A percentile compares a stretch with the other conserved stretches of the same genome.
Conservation (phyloP, 139 green algal genomes). For the Gonium pectorale region DNA sequence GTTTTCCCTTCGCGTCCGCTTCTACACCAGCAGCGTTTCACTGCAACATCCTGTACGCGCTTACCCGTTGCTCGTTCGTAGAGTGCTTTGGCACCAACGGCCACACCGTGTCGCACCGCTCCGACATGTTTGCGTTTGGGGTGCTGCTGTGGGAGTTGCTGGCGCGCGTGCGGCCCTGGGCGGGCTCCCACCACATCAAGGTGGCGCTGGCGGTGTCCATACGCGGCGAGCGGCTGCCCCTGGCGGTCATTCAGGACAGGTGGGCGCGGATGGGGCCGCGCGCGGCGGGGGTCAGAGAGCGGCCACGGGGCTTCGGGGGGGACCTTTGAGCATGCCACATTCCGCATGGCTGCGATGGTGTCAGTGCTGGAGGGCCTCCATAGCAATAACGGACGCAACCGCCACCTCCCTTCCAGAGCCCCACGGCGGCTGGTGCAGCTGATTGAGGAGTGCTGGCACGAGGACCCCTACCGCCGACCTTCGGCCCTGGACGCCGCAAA, state of each 20-base stretch:
- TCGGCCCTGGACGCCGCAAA: constrained; percentile 8
- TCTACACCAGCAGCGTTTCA: too few species aligned
- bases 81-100: constrained; percentile 1
- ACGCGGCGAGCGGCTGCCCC: constrained; percentile 2
- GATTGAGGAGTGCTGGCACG: constrained; percentile 22
- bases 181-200: constrained; percentile 1
- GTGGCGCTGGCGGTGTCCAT: constrained; percentile 15
- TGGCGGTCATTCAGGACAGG: constrained; percentile 1
- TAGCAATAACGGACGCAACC: too few species aligned
- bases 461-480: constrained; percentile 25
- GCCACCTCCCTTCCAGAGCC: too few species aligned
- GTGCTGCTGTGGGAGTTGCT: constrained; percentile 34
- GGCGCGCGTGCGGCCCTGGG: not conserved
- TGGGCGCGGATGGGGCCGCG: too few species aligned
- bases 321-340: too few species aligned
- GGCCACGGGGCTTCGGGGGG: too few species aligned
- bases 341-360: too few species aligned
- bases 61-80: too few species aligned
- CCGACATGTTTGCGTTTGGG: constrained; percentile 11
- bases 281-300: too few species aligned
- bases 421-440: not conserved
- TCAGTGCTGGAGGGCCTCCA: too few species aligned
- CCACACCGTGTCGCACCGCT: not conserved
- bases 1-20: too few species aligned
- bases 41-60: too few species aligned